Evolutionary conservation across 306 rosid genomes (phyloP), one percentile per base, ranked within the genome.

Genomic region (Quercus engelmannii): DNA sequence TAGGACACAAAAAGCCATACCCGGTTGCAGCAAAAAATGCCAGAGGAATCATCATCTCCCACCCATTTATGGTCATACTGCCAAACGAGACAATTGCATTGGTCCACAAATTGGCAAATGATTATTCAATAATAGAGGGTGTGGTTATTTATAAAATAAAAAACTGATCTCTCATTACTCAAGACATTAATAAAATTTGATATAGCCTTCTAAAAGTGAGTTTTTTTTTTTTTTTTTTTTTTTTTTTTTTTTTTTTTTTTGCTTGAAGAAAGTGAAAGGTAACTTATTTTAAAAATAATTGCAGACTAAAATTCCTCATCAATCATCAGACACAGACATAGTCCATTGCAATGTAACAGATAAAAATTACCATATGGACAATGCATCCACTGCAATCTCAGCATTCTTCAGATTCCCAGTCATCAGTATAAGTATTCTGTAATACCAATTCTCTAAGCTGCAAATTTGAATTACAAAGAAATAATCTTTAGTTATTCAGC

Each of bases 381-480:
- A 74, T 21, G 98, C 94, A 81, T 89, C 98, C 61, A 94, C 89
- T 0, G 97, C 97, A 78, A 94, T 83, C 79, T 91, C 79, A 3
- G 97, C 97, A 20, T 92, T 87, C 3, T 78, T 65, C 7, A 92
- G 85, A 74, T 92, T 92, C 28, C 97, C 98, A 0, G 98, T 88
- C 94, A 94, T 91, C 79, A 92, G 54, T 23, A 91, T 79, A 6
- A 91, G 86, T 83, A 94, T 81, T 85, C 87, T 86, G 19, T 94
- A 94, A 71, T 92, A 94, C 97, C 98, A 94, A 69, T 82, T 94
- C 88, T 94, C 97, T 89, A 91, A 76, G 85, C 97, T 94, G 86
- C 55, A 81, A 41, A 71, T 28, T 69, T 15, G 26, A 28, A 23
- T 7, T 2, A 14, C n/a, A 63, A 59, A 56, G 9, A 55, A 33